Percentiles rank a stretch among this genome's conserved stretches.
Evolutionary conservation across 2,329 filamentous ascomycete species (phyloP).

Genomic region (Penicillium rolfsii): DNA sequence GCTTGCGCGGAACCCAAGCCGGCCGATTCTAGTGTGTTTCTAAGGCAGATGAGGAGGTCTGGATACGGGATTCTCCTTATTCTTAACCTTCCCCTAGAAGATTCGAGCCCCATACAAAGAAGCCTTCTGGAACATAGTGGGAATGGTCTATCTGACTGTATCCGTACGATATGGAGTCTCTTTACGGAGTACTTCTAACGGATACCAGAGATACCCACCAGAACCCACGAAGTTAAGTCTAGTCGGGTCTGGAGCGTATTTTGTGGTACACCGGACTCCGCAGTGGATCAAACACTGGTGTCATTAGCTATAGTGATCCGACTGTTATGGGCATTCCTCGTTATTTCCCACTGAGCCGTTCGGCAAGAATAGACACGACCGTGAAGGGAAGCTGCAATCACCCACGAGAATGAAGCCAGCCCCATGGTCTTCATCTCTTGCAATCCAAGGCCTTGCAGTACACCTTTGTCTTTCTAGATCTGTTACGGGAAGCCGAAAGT

Average conservation of each 20-base stretch:
- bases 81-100: neutral
- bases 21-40: slow-evolving; percentile 24
- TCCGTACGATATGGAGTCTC: neutral
- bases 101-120: slow-evolving; percentile 13
- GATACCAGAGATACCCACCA: neutral
- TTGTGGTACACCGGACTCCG: slow-evolving; percentile 18
- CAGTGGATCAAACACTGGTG: slow-evolving; percentile 1
- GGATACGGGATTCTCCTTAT: neutral
- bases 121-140: slow-evolving; percentile 30
- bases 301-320: neutral
- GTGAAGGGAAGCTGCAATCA: slow-evolving; percentile 9
- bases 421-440: neutral
- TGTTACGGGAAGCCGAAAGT: neutral
- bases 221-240: neutral
- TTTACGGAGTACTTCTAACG: neutral
- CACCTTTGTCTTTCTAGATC: slow-evolving; percentile 9
- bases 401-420: slow-evolving; percentile 21
- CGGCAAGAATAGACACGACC: neutral
- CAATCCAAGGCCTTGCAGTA: neutral
- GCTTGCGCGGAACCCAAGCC: slow-evolving; percentile 30
- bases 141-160: slow-evolving; percentile 1
- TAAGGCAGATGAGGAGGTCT: slow-evolving; percentile 4
- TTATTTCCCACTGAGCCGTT: neutral
- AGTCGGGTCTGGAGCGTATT: slow-evolving; percentile 18
- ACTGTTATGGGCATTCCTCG: neutral